Evolutionary conservation across 1,284 basidiomycete genomes (phyloP), one percentile per base, ranked within the genome.

Genomic region (Takashimella koratensis): DNA sequence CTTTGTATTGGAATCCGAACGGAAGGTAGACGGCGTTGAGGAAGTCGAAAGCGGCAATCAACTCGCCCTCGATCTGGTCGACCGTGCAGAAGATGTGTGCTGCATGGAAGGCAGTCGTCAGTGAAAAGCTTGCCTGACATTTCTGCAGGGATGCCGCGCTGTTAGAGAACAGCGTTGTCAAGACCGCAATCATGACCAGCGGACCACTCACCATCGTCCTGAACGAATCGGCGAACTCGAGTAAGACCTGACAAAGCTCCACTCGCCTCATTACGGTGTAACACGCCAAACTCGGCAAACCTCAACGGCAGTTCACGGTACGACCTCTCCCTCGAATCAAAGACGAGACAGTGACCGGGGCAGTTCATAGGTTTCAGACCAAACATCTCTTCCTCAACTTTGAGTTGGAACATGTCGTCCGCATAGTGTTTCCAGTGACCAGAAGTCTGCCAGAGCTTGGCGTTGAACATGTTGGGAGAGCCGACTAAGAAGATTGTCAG

Each of bases 281-380:
- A 82, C 57, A 98, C 92, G 68, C 96, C 96, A 70, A 99, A 99
- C 74, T 99, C 96, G 16, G 96, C 96, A 85, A 97, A 90, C 20
- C 96, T 86, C 62, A 99, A 85, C 2, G 96, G 96, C 20, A 98
- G 81, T 76, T 99, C 96, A 74, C 88, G 89, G 80, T 98, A 98
- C 57, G 86, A 88, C 58, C 96, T 85, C 75, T 98, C 95, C 58
- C 90, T 83, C 19, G 90, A 87, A 76, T 92, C 95, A 70, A 98
- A 99, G 70, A 98, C 91, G 56, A 98, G 78, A 74, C 90, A 94
- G 76, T 98, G 96, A 8, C 95, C 95, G 0, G 96, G 96, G 74
- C 96, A 98, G 77, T 99, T 99, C 96, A 99, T 99, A 19, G 96
- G 96, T 78, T 98, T 98, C 55, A 95, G 80, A 1, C 82, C 93